Evolutionary conservation across 495 filamentous ascomycete species (phyloP), one percentile per base, ranked within the genome.

Genomic region (Penicillium daleae): DNA sequence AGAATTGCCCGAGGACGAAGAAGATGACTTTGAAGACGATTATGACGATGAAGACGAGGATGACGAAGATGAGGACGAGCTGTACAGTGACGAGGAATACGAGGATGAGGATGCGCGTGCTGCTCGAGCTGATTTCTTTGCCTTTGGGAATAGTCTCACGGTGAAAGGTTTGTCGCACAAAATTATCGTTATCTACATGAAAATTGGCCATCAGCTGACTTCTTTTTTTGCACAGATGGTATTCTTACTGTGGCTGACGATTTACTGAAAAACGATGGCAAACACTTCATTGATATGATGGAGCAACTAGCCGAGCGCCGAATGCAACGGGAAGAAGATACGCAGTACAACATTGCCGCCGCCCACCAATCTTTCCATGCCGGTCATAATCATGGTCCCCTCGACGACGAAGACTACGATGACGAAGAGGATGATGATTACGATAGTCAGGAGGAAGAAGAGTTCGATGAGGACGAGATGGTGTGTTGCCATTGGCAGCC

Each of bases 211-310:
- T 64, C 79, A 74, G 72, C 78, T 77, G 77, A 58, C 56, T 59
- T 49, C 58, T 55, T 60, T n/a, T 63, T 60, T 33, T 63, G 62
- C 70, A 61, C 80, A 97, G 93, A 95, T 79, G 96, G 96, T 64
- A 97, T 98, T 71, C 88, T 99, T 70, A 99, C 95, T 57, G 96
- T 99, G 66, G 95, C 95, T 71, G 95, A 99, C 79, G 95, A 99
- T 77, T 83, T 99, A 54, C 84, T 99, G 33, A 97, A 98, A 76
- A 99, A 99, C 74, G 95, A 99, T 74, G 95, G 95, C 72, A 97
- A 96, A 76, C 96, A 97, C 72, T 99, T 99, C 81, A 99, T 99
- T 76, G 95, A 99, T 76, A 98, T 99, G 95, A 99, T 99, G 96
- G 95, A 99, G 74, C 93, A 97, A 74, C 85, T 99, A 67, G 96